Percentiles rank a stretch among this genome's conserved stretches.
Evolutionary conservation across 441 rosid species (phyloP).

Genomic region (Cnidoscolus chayamansa): DNA sequence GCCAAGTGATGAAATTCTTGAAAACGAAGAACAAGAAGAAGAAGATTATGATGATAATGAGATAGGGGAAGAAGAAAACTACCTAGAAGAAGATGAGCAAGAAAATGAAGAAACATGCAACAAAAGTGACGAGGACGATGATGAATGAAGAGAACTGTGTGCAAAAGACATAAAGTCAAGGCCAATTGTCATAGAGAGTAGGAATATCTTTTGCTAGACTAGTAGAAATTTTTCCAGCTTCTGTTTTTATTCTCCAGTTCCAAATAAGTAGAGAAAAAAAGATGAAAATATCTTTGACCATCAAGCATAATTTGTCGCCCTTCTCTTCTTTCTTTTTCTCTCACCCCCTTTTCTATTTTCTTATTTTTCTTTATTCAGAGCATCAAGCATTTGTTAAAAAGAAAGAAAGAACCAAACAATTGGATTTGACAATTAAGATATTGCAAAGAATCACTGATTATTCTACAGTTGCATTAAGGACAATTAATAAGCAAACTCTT

Average conservation of each 20-base stretch:
- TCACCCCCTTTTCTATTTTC: neutral
- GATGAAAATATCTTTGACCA: neutral
- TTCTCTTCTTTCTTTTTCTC: neutral
- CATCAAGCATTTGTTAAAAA: neutral
- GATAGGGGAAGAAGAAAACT: conserved; percentile 32
- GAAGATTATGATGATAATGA: conserved; percentile 12
- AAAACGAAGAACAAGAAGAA: conserved; percentile 26
- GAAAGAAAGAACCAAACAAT: neutral
- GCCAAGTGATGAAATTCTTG: conserved; percentile 41
- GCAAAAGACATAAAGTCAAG: neutral
- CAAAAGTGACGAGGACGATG: neutral
- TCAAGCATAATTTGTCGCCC: neutral
- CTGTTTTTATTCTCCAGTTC: neutral
- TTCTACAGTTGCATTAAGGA: neutral
- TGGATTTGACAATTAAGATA: neutral
- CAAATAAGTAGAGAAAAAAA: conserved; percentile 10
- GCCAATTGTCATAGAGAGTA: neutral
- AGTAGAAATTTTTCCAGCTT: neutral
- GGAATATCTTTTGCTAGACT: neutral
- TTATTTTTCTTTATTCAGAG: neutral
- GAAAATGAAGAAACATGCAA: conserved; percentile 19
- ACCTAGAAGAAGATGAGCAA: conserved; percentile 22
- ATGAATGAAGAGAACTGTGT: conserved; percentile 2
- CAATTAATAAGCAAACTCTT: neutral
- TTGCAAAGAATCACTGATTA: too few relatives aligned